Evolutionary conservation across 2,329 filamentous ascomycete genomes (phyloP).

Genomic region (Ceratocystis albifundus): DNA sequence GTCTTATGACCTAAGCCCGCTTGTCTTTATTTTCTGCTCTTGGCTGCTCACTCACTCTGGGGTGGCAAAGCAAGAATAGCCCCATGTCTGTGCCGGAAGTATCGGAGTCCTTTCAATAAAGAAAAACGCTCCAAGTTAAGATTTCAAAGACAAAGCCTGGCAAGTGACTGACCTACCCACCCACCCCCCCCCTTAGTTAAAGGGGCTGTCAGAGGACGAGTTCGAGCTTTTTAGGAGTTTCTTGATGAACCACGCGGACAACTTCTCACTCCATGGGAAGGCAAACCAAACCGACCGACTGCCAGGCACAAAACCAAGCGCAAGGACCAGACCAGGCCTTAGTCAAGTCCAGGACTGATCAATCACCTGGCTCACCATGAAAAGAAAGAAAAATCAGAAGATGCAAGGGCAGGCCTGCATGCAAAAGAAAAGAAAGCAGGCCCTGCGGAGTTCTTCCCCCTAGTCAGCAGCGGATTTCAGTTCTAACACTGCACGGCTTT

Average conservation of each 20-base stretch:
- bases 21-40: not conserved
- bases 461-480: not conserved
- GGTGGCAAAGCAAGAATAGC: not conserved
- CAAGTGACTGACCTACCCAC: not conserved
- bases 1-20: not conserved
- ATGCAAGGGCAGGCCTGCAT: not conserved
- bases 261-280: too few species aligned
- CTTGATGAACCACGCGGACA: not conserved
- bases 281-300: too few species aligned
- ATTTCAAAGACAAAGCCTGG: not conserved
- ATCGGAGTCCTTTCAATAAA: not conserved
- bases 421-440: not conserved
- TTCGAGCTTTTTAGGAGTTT: not conserved
- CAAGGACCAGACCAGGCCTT: conserved; percentile 14
- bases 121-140: not conserved
- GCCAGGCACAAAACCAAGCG: not conserved
- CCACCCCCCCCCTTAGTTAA: conserved; percentile 2
- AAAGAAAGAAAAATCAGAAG: not conserved
- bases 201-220: conserved; percentile 13
- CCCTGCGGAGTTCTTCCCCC: not conserved
- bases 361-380: conserved; percentile 1
- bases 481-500: not conserved
- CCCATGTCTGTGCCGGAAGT: not conserved
- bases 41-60: not conserved
- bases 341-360: not conserved